Evolutionary conservation across 2,329 filamentous ascomycete genomes (phyloP), one percentile per base, ranked within the genome.

Genomic region (Colletotrichum agaves): DNA sequence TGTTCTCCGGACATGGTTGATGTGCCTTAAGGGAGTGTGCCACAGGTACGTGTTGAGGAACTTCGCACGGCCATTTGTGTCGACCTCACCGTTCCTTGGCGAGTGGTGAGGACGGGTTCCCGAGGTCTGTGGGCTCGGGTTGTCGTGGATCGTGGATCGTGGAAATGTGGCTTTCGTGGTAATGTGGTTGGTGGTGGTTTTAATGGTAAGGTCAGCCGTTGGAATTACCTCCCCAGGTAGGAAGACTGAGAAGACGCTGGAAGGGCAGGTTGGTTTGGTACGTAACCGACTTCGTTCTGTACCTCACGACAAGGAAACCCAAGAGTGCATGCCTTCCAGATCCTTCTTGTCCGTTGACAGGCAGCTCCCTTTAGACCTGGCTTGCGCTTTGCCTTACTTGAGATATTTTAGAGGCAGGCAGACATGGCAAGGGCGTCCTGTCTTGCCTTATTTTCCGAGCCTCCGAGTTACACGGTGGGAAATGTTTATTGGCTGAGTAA

Each of bases 41-140:
- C 23, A 56, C 39, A 62, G 23, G 37, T 62, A 35, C 27, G 59
- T 62, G 21, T 60, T 39, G 41, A 41, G 13, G 47, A 23, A n/a
- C 12, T 33, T 4, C 15, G 35, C 52, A 58, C 61, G 52, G 52
- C 21, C 60, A 31, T 31, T 21, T 8, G 13, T 13, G 12, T 21
- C 56, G 37, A 23, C 13, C 37, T 33, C 19, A 60, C 23, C 27
- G 49, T 27, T 17, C 27, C n/a, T 35, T 44, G 50, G 44, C 39
- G 11, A 33, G n/a, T 41, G 61, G 27, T 3, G 17, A 21, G 17
- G n/a, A n/a, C 17, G 37, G 27, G 37, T 19, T 44, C 5, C 33
- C 21, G 31, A 59, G 31, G 56, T 27, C 17, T 55, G 50, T 41
- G 31, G 50, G 33, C 11, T 23, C 33, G 17, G 50, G 50, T 39